phyloP scores from a whole-genome alignment of 2,329 filamentous ascomycete genomes.

The Botryotinia narcissicola region DNA sequence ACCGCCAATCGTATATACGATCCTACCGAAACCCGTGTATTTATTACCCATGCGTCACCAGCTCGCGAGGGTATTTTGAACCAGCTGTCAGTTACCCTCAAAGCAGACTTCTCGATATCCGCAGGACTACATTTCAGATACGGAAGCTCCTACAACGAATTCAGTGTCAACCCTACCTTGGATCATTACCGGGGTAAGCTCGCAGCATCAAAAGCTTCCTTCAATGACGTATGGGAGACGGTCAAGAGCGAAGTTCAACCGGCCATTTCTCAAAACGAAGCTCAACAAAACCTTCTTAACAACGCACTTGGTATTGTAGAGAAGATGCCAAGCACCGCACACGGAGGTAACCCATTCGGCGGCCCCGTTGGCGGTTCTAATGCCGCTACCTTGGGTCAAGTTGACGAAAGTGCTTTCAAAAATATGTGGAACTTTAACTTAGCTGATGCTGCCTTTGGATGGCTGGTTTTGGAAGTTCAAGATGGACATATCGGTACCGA shows the following conservation, averaged over 20 bases:
- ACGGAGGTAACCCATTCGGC: conserved; percentile 94
- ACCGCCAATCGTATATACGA: conserved; percentile 98
- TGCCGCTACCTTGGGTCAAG: conserved; percentile 72
- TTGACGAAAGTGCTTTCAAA: conserved; percentile 99
- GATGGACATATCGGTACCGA: conserved; percentile 95
- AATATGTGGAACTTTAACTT: conserved; percentile 99
- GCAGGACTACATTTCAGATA: conserved; percentile 98
- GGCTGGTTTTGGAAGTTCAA: conserved; percentile 91
- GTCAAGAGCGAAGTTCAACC: conserved; percentile 95
- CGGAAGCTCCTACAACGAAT: conserved; percentile 99
- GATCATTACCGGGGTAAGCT: conserved; percentile 99
- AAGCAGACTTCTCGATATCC: conserved; percentile 97
- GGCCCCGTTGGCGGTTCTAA: conserved; percentile 70
- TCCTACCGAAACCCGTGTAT: conserved; percentile 93
- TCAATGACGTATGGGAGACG: conserved; percentile 99
- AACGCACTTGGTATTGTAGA: conserved; percentile 92
- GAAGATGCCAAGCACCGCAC: conserved; percentile 95
- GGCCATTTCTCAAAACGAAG: conserved; percentile 88
- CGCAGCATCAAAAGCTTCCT: conserved; percentile 94
- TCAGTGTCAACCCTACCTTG: conserved; percentile 95
- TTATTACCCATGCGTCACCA: conserved; percentile 94
- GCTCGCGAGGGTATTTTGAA: conserved; percentile 95
- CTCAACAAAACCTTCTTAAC: conserved; percentile 86
- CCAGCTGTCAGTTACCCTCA: conserved; percentile 93
- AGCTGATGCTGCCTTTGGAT: conserved; percentile 95